phyloP scores from a whole-genome alignment of 495 filamentous ascomycete species.

The Aspergillus egyptiacus region DNA sequence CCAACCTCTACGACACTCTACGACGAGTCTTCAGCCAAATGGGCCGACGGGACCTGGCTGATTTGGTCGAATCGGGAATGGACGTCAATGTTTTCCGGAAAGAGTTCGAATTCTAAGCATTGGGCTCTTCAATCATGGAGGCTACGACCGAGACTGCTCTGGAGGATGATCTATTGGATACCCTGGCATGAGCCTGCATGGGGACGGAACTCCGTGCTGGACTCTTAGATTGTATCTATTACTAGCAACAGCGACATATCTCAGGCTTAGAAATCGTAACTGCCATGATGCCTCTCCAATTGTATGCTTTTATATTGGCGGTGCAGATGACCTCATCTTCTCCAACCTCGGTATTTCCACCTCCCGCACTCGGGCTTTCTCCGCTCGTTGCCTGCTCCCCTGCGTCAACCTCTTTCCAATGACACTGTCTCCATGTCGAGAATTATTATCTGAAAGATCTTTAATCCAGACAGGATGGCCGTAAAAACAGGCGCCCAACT shows the following conservation, averaged over 20 bases:
- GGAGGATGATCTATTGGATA: constrained; percentile 10
- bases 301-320: not conserved
- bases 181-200: not conserved
- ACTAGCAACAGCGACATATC: not conserved
- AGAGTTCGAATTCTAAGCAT: constrained; percentile 64
- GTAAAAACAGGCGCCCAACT: constrained; percentile 48
- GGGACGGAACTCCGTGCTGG: not conserved
- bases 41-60: constrained; percentile 79
- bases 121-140: too few relatives aligned
- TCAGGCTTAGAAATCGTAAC: not conserved
- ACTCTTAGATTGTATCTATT: constrained; percentile 9
- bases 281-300: not conserved
- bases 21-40: constrained; percentile 91
- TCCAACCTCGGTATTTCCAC: constrained; percentile 1
- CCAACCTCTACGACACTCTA: constrained; percentile 90
- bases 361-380: not conserved
- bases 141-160: too few relatives aligned
- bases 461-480: constrained; percentile 23
- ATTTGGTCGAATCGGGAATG: constrained; percentile 80
- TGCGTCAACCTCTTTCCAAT: not conserved
- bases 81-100: constrained; percentile 84
- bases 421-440: not conserved
- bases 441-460: not conserved
- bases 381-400: not conserved
- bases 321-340: not conserved